Conservation (phyloP, 2,329 filamentous ascomycete species). For the Blumeriella jaapii region DNA sequence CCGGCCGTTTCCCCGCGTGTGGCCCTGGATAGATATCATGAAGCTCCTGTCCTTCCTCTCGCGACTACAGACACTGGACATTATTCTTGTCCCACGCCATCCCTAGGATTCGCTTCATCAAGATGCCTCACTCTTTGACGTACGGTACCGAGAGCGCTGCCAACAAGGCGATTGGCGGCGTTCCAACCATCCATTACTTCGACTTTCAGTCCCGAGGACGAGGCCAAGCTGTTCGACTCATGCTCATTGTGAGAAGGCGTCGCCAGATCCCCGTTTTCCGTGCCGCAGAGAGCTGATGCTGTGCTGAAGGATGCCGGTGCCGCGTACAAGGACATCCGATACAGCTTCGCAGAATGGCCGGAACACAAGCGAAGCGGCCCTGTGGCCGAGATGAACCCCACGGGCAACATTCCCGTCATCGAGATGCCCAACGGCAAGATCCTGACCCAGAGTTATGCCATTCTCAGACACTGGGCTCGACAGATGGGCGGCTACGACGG, state of each 20-base stretch:
- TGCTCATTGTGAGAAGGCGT: slow-evolving; percentile 15
- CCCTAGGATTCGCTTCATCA: not conserved
- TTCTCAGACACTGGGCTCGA: slow-evolving; percentile 24
- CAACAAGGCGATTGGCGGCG: slow-evolving; percentile 26
- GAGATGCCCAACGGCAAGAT: slow-evolving; percentile 24
- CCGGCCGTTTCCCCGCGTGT: no score
- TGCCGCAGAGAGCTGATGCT: not conserved
- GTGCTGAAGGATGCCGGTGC: slow-evolving; percentile 22
- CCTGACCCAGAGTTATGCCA: slow-evolving; percentile 27
- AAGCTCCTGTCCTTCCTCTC: no score
- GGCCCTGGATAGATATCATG: no score
- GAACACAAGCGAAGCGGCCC: slow-evolving; percentile 18
- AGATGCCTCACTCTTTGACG: slow-evolving; percentile 8
- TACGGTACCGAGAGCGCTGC: slow-evolving; percentile 18
- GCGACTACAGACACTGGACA: no score
- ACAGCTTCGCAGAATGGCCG: slow-evolving; percentile 25
- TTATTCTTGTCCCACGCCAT: no score
- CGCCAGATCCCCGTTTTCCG: not conserved
- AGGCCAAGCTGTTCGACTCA: slow-evolving; percentile 24
- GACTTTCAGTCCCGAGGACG: slow-evolving; percentile 26
- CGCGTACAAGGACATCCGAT: slow-evolving; percentile 25
- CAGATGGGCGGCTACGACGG: slow-evolving; percentile 24
- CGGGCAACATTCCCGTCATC: slow-evolving; percentile 21
- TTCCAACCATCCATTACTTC: slow-evolving; percentile 27
- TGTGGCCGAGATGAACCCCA: slow-evolving; percentile 21